Evolutionary conservation across 1,284 basidiomycete species (phyloP).

Genomic region (Puccinia brachypodii): DNA sequence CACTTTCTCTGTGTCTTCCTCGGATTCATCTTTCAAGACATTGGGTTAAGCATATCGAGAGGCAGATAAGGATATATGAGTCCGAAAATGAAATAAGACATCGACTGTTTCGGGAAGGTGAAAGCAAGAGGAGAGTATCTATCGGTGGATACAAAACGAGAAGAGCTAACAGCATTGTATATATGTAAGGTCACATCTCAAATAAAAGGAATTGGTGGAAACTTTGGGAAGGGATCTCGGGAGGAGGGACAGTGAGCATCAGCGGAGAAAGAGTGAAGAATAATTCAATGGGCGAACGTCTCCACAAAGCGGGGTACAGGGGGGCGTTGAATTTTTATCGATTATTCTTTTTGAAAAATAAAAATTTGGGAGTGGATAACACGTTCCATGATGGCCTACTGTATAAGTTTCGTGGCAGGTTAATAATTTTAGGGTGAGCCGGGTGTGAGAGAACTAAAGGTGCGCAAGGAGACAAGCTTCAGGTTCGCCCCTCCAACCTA

Average conservation of each 20-base stretch:
- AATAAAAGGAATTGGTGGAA: not conserved
- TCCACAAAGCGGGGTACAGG: not conserved
- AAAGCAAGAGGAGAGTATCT: not conserved
- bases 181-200: not conserved
- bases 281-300: not conserved
- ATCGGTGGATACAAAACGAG: conserved; percentile 9
- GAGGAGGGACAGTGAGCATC: not conserved
- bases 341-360: not conserved
- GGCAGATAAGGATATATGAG: too few species aligned
- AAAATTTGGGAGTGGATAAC: not conserved
- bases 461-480: not conserved
- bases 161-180: not conserved
- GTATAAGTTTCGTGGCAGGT: not conserved
- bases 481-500: conserved; percentile 1
- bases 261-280: not conserved
- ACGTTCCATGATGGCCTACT: conserved; percentile 4
- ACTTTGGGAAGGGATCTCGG: not conserved
- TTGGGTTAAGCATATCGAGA: too few species aligned
- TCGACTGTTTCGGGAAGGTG: not conserved
- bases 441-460: not conserved
- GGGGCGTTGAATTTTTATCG: not conserved
- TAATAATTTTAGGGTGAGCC: not conserved
- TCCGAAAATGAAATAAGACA: conserved; percentile 8
- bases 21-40: too few species aligned
- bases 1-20: too few species aligned